These are phyloP conservation scores for Phlegmacium glaucopus DNA, from an alignment of 768 basidiomycete species.

Conservation along the genomic window DNA sequence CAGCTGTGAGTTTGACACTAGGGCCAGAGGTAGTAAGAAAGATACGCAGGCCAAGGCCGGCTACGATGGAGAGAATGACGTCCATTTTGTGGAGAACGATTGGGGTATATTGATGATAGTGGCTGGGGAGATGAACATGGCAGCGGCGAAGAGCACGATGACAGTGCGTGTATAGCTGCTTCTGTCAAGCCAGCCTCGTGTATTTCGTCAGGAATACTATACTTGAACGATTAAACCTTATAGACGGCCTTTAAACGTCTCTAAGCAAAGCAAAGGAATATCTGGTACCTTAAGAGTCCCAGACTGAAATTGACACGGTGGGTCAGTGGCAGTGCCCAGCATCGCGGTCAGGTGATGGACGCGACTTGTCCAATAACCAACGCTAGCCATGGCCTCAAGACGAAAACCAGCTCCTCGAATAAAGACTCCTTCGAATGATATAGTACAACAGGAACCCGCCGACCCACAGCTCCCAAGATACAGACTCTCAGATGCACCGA, in stretches of 20 bases:
- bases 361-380: neutral
- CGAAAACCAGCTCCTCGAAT: slow-evolving; percentile 32
- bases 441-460: slow-evolving; percentile 13
- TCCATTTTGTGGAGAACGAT: slow-evolving; percentile 32
- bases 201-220: neutral
- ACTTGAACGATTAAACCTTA: no score
- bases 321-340: neutral
- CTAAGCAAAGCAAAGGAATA: no score
- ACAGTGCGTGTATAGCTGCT: slow-evolving; percentile 20
- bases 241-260: no score
- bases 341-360: slow-evolving; percentile 8
- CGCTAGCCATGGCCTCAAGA: slow-evolving; percentile 22
- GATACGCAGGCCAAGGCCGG: slow-evolving; percentile 40
- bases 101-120: slow-evolving; percentile 14
- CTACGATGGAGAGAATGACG: slow-evolving; percentile 34
- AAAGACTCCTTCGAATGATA: slow-evolving; percentile 16
- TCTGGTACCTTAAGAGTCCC: no score
- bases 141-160: slow-evolving; percentile 20
- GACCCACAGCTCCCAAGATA: slow-evolving; percentile 29
- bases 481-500: slow-evolving; percentile 28
- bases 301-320: neutral
- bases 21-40: slow-evolving; percentile 28
- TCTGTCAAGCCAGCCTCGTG: slow-evolving; percentile 22
- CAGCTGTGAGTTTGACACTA: slow-evolving; percentile 26
- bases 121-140: slow-evolving; percentile 18